phyloP scores from a whole-genome alignment of 2,329 filamentous ascomycete species.

The Lecanicillium sp. region DNA sequence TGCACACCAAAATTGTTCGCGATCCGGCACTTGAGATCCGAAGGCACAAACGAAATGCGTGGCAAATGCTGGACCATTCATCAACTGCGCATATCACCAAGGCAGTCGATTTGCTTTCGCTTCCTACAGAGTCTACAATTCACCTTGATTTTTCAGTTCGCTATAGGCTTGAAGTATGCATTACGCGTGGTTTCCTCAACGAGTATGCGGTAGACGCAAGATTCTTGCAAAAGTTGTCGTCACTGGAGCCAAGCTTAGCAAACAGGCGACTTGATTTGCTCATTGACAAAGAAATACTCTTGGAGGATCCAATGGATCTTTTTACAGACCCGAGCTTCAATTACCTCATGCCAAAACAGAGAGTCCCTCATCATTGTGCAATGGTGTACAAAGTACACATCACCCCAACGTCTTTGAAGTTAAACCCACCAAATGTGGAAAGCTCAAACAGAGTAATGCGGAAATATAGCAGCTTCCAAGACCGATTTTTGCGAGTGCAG shows the following conservation, averaged over 20 bases:
- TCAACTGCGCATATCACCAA: constrained; percentile 10
- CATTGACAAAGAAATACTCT: constrained; percentile 58
- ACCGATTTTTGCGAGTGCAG: constrained; percentile 81
- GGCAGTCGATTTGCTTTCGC: constrained; percentile 20
- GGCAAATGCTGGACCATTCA: constrained; percentile 22
- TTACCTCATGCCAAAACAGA: background rate
- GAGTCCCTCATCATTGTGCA: constrained; percentile 60
- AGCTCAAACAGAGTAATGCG: constrained; percentile 82
- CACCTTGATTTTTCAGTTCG: constrained; percentile 61
- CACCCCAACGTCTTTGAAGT: constrained; percentile 77
- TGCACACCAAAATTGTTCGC: background rate
- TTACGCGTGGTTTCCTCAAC: constrained; percentile 70
- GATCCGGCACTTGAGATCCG: constrained; percentile 16
- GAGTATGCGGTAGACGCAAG: constrained; percentile 62
- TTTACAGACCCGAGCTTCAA: background rate
- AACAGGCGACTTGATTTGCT: constrained; percentile 66
- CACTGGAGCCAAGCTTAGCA: constrained; percentile 38
- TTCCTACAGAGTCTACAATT: constrained; percentile 11
- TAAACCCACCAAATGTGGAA: constrained; percentile 70
- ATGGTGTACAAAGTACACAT: constrained; percentile 69
- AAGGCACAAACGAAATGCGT: constrained; percentile 16
- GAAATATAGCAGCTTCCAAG: constrained; percentile 56
- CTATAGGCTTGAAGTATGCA: constrained; percentile 88
- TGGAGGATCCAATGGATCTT: constrained; percentile 35
- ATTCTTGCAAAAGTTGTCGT: constrained; percentile 58